These are phyloP conservation scores for Forsythia viridissima DNA, from an alignment of 257 asterid species.

Conservation along the genomic window DNA sequence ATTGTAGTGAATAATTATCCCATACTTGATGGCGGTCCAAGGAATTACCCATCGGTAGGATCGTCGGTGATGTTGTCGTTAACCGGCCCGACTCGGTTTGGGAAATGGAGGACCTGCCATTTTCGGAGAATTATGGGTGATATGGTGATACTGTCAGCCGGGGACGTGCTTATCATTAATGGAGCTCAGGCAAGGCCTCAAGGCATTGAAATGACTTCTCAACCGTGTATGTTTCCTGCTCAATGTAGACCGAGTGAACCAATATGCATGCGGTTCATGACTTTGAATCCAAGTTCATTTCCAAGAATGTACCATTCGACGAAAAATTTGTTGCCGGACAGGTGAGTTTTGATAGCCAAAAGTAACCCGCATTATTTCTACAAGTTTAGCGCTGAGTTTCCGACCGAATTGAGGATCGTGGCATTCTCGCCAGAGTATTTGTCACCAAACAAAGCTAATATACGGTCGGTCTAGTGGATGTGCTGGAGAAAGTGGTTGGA, in stretches of 20 bases:
- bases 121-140: constrained; percentile 86
- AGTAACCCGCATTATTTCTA: constrained; percentile 87
- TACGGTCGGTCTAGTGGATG: constrained; percentile 61
- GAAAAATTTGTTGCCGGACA: constrained; percentile 86
- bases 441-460: constrained; percentile 55
- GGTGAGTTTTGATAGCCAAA: constrained; percentile 78
- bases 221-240: constrained; percentile 73
- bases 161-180: constrained; percentile 71
- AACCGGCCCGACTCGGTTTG: constrained; percentile 53
- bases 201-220: constrained; percentile 76
- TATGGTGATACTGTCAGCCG: constrained; percentile 84
- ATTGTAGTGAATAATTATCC: constrained; percentile 49
- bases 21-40: constrained; percentile 71
- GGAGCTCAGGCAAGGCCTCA: constrained; percentile 91
- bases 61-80: constrained; percentile 84
- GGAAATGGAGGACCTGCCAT: constrained; percentile 96
- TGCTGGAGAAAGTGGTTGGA: constrained; percentile 48
- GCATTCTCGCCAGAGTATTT: constrained; percentile 90
- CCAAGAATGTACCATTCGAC: constrained; percentile 94
- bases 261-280: constrained; percentile 74
- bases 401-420: constrained; percentile 83
- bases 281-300: constrained; percentile 59
- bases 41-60: constrained; percentile 93
- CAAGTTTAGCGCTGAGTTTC: constrained; percentile 60
- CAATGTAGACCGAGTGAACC: constrained; percentile 78